A percentile compares a stretch with the other conserved stretches of the same genome.
These are phyloP conservation scores for Neurospora africana DNA, from an alignment of 495 filamentous ascomycete genomes.

Conservation along the genomic window DNA sequence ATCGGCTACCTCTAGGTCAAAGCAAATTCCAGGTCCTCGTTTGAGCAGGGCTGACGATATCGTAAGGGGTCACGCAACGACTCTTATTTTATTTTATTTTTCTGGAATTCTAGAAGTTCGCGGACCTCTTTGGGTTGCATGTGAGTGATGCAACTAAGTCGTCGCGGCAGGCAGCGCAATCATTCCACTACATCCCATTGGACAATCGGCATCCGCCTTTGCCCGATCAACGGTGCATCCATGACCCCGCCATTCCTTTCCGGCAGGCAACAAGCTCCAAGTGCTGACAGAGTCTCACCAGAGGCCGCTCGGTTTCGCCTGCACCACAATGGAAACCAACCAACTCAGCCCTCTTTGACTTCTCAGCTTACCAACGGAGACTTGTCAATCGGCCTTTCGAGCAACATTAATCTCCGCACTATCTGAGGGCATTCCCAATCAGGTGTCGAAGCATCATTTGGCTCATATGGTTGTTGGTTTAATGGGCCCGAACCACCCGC, in stretches of 20 bases:
- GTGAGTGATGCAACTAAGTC: neutral
- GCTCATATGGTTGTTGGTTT: neutral
- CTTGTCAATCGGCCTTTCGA: neutral
- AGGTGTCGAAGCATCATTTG: neutral
- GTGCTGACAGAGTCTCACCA: neutral
- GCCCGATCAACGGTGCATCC: neutral
- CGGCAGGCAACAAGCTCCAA: neutral
- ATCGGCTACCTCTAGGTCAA: neutral
- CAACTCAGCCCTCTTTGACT: neutral
- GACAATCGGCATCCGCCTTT: neutral
- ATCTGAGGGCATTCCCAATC: neutral
- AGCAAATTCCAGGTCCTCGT: neutral
- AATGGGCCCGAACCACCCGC: neutral
- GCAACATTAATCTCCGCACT: neutral
- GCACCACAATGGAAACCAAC: neutral
- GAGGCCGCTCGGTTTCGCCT: neutral
- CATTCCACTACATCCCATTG: neutral
- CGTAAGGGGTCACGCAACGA: neutral
- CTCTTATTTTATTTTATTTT: neutral
- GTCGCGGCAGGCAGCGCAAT: neutral
- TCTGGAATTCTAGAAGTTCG: neutral
- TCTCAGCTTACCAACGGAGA: neutral
- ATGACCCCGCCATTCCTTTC: neutral
- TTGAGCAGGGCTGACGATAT: neutral
- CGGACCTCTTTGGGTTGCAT: neutral